These are phyloP conservation scores for Linnemannia hyalina DNA, from an alignment of 192 early-diverging fungal species.

Conservation along the genomic window DNA sequence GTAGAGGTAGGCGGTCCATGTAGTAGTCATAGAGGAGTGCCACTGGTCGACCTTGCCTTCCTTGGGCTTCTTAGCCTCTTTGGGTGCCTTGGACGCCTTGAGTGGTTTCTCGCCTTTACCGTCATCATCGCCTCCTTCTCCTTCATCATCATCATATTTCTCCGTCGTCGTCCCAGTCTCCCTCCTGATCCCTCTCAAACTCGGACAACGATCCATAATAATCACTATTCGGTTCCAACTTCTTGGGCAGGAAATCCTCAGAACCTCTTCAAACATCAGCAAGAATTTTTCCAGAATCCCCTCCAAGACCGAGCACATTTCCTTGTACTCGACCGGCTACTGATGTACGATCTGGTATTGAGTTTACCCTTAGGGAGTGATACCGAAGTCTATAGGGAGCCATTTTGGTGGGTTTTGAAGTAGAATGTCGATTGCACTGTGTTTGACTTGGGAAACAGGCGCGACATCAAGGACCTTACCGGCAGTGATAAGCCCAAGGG, in stretches of 20 bases:
- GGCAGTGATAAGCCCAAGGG: conserved; percentile 2
- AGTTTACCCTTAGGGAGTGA: conserved; percentile 61
- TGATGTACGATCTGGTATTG: conserved; percentile 75
- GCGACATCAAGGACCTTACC: not conserved
- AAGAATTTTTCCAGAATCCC: conserved; percentile 67
- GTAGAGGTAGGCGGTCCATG: conserved; percentile 31
- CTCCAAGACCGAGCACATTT: conserved; percentile 65
- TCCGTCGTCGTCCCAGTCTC: conserved; percentile 12
- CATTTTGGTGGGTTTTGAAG: conserved; percentile 67
- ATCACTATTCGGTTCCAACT: not conserved
- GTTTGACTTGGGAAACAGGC: not conserved
- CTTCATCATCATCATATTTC: not conserved
- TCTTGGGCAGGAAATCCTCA: not conserved
- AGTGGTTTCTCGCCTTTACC: not conserved
- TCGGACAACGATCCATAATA: conserved; percentile 19
- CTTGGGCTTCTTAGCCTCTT: not conserved
- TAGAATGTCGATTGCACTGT: not conserved
- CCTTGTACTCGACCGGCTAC: conserved; percentile 67
- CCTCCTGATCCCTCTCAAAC: not conserved
- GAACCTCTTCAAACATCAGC: conserved; percentile 73
- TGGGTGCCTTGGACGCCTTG: not conserved
- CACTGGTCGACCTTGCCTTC: not conserved
- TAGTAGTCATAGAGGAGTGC: conserved; percentile 12
- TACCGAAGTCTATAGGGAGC: conserved; percentile 76
- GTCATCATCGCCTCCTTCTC: not conserved